These are phyloP conservation scores for Aspergillus aculeatinus DNA, from an alignment of 2,329 filamentous ascomycete genomes.

Conservation along the genomic window DNA sequence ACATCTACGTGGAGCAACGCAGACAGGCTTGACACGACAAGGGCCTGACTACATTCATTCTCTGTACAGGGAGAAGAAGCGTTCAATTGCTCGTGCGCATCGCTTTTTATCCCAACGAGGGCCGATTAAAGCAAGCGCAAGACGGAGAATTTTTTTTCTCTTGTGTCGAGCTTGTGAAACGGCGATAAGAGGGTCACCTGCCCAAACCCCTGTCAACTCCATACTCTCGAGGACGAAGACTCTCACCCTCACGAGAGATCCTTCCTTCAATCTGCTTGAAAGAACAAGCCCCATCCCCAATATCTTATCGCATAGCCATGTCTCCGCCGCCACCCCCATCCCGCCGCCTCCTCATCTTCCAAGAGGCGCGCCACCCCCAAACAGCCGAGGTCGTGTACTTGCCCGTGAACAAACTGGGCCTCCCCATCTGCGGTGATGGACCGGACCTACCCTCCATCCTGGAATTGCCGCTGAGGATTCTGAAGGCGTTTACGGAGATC, in stretches of 20 bases:
- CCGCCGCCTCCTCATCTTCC: constrained; percentile 39
- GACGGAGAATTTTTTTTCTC: not conserved
- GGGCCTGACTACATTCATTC: not conserved
- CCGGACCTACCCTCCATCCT: constrained; percentile 36
- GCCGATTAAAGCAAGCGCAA: not conserved
- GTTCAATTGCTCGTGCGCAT: not conserved
- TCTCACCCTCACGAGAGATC: not conserved
- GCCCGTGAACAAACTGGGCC: constrained; percentile 38
- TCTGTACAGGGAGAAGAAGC: not conserved
- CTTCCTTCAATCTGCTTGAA: not conserved
- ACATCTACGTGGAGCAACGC: not conserved
- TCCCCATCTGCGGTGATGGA: constrained; percentile 35
- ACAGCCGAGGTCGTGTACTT: constrained; percentile 31
- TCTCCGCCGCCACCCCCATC: constrained; percentile 11
- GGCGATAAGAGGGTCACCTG: not conserved
- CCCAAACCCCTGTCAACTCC: not conserved
- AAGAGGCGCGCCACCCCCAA: constrained; percentile 35
- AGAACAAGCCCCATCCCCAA: not conserved
- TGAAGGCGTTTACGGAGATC: constrained; percentile 40
- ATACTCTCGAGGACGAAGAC: not conserved
- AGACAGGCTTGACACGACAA: not conserved
- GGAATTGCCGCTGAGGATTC: constrained; percentile 34
- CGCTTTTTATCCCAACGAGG: not conserved
- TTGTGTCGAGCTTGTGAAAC: not conserved
- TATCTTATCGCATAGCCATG: not conserved